Base-by-base conservation (phyloP, 2,329 filamentous ascomycete species). In the Ramularia endophylla region DNA sequence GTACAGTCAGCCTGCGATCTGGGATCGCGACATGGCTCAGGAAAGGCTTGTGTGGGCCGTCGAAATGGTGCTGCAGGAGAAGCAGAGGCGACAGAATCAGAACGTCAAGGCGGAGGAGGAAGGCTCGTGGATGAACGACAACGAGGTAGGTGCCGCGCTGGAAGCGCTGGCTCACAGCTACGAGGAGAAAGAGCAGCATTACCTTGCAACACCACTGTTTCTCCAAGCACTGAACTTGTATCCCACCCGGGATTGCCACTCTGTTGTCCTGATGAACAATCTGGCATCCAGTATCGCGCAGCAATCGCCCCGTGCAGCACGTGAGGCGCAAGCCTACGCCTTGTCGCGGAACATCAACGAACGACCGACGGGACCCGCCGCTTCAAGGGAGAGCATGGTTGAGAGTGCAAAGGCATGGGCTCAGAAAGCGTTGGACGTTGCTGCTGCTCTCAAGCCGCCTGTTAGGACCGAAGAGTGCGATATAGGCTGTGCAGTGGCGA, bases 251-350 rank as follows among this genome's bases (percentile, higher is more conserved):
- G 75, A 71, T 20, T 95, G 89, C 61, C 88, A 94, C 61, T 80
- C 83, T 37, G 83, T 87, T 19, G 74, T 89, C 11, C 71, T 95
- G 59, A 94, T 90, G 85, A 89, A 88, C 68, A 90, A 90, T 61
- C 73, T 90, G 44, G 78, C 85, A 6, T 80, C 78, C 27, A 81
- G 79, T 33, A 78, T 90, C 46, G 82, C 81, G 2, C 84, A 87
- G 62, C 83, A 81, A 63, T 64, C 56, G 3, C 67, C 65, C 18
- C 62, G 61, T 27, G 55, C 59, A 6, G 59, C 53, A 17, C 40
- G 51, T 17, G 48, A 60, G 42, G 51, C 53, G 22, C 52, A 58
- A 48, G 45, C 50, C 15, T 56, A 52, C 22, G 55, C 64, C 6
- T 51, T 59, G 4, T 56, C 60, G 29, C 51, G 58, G 3, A 62